A percentile compares a stretch with the other conserved stretches of the same genome.
These are phyloP conservation scores for Athelia sp. DNA, from an alignment of 1,284 basidiomycete genomes.

Conservation along the genomic window DNA sequence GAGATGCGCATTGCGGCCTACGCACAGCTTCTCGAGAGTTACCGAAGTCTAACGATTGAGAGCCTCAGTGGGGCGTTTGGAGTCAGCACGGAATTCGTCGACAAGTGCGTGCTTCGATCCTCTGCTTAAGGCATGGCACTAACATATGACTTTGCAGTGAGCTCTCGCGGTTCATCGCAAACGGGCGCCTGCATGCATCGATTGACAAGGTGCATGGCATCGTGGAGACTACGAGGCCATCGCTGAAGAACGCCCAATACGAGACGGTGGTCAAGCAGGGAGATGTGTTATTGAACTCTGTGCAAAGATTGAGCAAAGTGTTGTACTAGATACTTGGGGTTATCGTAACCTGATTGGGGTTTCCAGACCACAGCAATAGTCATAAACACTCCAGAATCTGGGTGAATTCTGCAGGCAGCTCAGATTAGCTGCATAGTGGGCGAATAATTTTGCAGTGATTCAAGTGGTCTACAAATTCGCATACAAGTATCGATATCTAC, in stretches of 20 bases:
- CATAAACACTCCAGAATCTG: too few species aligned
- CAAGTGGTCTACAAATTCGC: too few species aligned
- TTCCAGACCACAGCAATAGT: too few species aligned
- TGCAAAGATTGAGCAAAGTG: conserved; percentile 73
- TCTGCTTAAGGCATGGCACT: not conserved
- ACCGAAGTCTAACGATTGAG: conserved; percentile 86
- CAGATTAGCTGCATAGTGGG: too few species aligned
- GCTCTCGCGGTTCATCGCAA: conserved; percentile 89
- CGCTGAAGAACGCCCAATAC: conserved; percentile 85
- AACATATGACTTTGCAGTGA: conserved; percentile 55
- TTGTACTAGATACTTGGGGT: conserved; percentile 41
- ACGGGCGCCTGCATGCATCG: conserved; percentile 82
- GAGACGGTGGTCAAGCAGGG: conserved; percentile 87
- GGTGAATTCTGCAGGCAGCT: too few species aligned
- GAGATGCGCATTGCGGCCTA: conserved; percentile 98
- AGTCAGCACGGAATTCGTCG: conserved; percentile 85
- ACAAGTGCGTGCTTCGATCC: conserved; percentile 47
- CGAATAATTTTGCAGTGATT: too few species aligned
- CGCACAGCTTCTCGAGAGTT: conserved; percentile 87
- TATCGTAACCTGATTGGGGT: too few species aligned
- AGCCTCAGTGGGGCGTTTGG: conserved; percentile 88
- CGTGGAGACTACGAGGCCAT: conserved; percentile 90
- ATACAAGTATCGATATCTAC: too few species aligned
- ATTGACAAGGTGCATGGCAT: conserved; percentile 95
- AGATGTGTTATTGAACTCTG: conserved; percentile 80